Conservation (phyloP, 1,284 basidiomycete species). For the Leccinum pseudoinsigne region DNA sequence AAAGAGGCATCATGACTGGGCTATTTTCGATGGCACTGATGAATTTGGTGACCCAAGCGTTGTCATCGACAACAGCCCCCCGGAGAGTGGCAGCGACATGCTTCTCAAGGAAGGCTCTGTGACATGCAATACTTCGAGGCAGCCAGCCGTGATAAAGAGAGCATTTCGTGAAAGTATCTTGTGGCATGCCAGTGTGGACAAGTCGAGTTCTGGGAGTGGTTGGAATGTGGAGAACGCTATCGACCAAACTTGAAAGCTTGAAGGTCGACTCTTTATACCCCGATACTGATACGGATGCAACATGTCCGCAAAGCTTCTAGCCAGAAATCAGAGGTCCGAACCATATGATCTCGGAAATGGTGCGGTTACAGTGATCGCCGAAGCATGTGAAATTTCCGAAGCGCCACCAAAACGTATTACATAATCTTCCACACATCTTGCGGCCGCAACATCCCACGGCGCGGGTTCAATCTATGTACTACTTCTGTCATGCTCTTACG, state of each 20-base stretch:
- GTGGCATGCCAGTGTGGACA: background rate
- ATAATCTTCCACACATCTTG: too few species aligned
- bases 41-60: background rate
- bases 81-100: background rate
- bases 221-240: background rate
- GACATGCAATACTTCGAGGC: background rate
- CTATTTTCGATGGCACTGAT: constrained; percentile 1
- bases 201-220: background rate
- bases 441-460: too few species aligned
- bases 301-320: too few species aligned
- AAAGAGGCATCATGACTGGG: background rate
- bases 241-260: background rate
- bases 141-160: constrained; percentile 5
- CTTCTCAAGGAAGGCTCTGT: constrained; percentile 8
- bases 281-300: too few species aligned
- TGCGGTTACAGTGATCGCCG: too few species aligned
- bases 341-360: too few species aligned
- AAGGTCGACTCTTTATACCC: constrained; percentile 1
- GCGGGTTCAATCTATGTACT: too few species aligned
- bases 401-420: too few species aligned
- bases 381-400: too few species aligned
- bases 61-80: background rate
- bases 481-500: too few species aligned
- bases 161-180: background rate
- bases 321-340: too few species aligned